Evolutionary conservation across 2,329 filamentous ascomycete species (phyloP).

Genomic region (Colletotrichum coccodes): DNA sequence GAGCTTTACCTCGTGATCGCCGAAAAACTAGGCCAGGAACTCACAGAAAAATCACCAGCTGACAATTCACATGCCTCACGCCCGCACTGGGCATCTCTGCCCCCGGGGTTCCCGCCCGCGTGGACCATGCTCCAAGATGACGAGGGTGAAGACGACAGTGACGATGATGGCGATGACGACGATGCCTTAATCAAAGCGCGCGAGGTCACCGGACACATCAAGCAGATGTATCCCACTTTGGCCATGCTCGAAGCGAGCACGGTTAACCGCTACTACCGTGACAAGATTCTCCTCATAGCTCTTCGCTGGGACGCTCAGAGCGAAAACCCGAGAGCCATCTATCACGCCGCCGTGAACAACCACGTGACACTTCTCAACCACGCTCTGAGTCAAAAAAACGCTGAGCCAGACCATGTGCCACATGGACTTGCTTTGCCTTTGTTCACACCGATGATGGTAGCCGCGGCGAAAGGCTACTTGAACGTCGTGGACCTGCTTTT

Average conservation of each 20-base stretch:
- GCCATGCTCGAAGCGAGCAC: conserved; percentile 14
- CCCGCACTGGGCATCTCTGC: too few relatives aligned
- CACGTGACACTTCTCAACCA: background rate
- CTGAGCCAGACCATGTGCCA: background rate
- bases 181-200: background rate
- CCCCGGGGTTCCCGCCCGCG: too few relatives aligned
- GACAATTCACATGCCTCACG: too few relatives aligned
- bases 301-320: conserved; percentile 6
- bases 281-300: background rate
- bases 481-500: background rate
- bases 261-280: background rate
- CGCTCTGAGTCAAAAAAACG: background rate
- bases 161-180: background rate
- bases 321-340: conserved; percentile 6
- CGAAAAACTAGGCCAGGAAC: background rate
- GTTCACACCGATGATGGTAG: conserved; percentile 1
- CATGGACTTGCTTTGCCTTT: background rate
- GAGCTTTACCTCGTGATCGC: background rate
- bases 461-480: background rate
- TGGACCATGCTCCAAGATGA: too few relatives aligned
- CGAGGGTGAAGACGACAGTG: background rate
- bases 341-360: conserved; percentile 3
- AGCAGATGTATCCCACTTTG: background rate
- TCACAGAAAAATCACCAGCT: background rate
- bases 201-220: too few relatives aligned